Percentiles rank a stretch among this genome's conserved stretches.
These are phyloP conservation scores for Sporisorium sorghi DNA, from an alignment of 1,284 basidiomycete genomes.

Conservation along the genomic window DNA sequence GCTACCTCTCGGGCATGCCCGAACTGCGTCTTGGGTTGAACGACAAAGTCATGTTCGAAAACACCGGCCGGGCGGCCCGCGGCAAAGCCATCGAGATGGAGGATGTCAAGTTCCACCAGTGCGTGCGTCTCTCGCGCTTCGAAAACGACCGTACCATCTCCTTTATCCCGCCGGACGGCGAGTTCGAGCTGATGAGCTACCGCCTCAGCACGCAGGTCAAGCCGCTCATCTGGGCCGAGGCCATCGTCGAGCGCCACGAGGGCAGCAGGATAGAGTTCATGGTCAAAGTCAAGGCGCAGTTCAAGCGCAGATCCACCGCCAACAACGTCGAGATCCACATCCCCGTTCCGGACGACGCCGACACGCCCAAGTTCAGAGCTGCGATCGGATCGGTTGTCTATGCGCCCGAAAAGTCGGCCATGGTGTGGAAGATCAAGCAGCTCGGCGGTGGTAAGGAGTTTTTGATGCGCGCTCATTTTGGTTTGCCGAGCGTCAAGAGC, in stretches of 20 bases:
- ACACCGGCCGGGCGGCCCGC: constrained; percentile 89
- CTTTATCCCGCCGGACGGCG: constrained; percentile 98
- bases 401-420: constrained; percentile 68
- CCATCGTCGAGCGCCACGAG: constrained; percentile 91
- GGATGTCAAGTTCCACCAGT: constrained; percentile 99
- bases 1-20: constrained; percentile 98
- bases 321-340: constrained; percentile 99
- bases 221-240: constrained; percentile 97
- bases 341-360: constrained; percentile 97
- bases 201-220: constrained; percentile 95
- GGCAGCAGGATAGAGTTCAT: constrained; percentile 96
- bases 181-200: constrained; percentile 98
- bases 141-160: constrained; percentile 99
- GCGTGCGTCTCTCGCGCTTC: constrained; percentile 97
- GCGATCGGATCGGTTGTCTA: constrained; percentile 66
- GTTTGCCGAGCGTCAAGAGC: constrained; percentile 68
- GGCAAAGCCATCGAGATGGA: constrained; percentile 99
- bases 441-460: constrained; percentile 68
- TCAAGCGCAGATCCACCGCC: constrained; percentile 93
- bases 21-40: constrained; percentile 94
- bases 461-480: constrained; percentile 69
- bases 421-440: constrained; percentile 70
- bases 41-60: constrained; percentile 99
- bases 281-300: constrained; percentile 97
- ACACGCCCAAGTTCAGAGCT: constrained; percentile 90